Conservation (phyloP, 306 rosid genomes). For the Oemleria cerasiformis region DNA sequence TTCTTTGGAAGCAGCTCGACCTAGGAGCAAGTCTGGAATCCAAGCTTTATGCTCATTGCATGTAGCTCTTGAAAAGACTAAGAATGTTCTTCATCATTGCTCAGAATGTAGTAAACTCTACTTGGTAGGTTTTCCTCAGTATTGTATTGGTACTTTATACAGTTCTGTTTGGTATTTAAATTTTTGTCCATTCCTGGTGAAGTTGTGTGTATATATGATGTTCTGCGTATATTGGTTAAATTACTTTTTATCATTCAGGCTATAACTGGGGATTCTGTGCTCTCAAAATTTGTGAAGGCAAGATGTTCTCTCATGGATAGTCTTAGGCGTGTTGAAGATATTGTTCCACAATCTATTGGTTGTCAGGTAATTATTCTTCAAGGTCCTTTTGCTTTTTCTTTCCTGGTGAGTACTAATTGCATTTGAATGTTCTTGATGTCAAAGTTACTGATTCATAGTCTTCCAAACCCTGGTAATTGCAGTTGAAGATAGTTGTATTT, state of each 20-base stretch:
- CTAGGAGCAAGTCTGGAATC: conserved; percentile 92
- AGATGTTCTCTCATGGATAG: conserved; percentile 85
- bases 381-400: not conserved
- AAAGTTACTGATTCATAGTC: not conserved
- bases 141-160: conserved; percentile 2
- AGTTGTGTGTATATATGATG: not conserved
- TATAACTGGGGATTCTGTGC: conserved; percentile 92
- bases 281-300: conserved; percentile 79
- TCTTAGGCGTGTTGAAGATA: conserved; percentile 81
- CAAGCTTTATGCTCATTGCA: conserved; percentile 94
- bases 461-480: not conserved
- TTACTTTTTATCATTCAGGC: conserved; percentile 55
- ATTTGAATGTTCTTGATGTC: not conserved
- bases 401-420: conserved; percentile 1
- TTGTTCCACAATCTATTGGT: conserved; percentile 90
- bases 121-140: conserved; percentile 54
- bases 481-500: not conserved
- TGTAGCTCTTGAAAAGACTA: conserved; percentile 84
- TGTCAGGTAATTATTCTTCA: conserved; percentile 60
- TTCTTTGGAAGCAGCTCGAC: conserved; percentile 93
- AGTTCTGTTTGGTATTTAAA: not conserved
- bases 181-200: not conserved
- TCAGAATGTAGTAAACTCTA: conserved; percentile 91
- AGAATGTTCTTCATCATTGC: conserved; percentile 89
- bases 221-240: not conserved